Conservation (phyloP, 768 basidiomycete genomes). For the Pulveroboletus sp. region DNA sequence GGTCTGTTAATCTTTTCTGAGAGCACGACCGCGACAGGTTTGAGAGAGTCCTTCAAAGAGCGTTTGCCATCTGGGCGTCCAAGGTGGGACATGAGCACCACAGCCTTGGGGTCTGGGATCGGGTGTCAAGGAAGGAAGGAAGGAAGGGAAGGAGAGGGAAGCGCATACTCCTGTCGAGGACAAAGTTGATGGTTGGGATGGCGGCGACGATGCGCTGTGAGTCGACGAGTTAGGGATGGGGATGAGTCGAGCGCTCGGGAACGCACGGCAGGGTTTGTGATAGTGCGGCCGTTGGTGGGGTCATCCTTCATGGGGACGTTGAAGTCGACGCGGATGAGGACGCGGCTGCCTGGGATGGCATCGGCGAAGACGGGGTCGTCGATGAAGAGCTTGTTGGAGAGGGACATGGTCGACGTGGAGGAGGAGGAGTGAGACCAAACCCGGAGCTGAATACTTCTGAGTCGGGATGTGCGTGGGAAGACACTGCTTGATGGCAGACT, state of each 20-base stretch:
- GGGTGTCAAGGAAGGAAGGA: constrained; percentile 2
- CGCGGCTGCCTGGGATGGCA: constrained; percentile 79
- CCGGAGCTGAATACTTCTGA: no score
- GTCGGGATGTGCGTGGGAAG: constrained; percentile 19
- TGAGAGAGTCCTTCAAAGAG: constrained; percentile 84
- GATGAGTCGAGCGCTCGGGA: constrained; percentile 9
- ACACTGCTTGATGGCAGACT: constrained; percentile 34
- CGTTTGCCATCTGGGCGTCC: constrained; percentile 94
- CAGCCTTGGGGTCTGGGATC: constrained; percentile 62
- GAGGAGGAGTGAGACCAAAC: constrained; percentile 1
- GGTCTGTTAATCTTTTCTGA: constrained; percentile 38
- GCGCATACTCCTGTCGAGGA: constrained; percentile 70
- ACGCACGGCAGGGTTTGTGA: constrained; percentile 94
- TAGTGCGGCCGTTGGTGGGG: constrained; percentile 72
- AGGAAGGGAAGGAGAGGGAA: not conserved
- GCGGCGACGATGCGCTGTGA: constrained; percentile 93
- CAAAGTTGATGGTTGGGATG: constrained; percentile 91
- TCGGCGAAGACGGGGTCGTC: constrained; percentile 56
- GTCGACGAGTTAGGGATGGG: constrained; percentile 5
- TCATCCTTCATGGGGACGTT: constrained; percentile 85
- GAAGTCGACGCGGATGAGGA: constrained; percentile 94
- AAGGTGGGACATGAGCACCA: constrained; percentile 96
- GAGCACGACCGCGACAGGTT: constrained; percentile 76
- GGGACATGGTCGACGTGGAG: constrained; percentile 62
- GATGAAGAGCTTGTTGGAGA: constrained; percentile 92